phyloP scores from a whole-genome alignment of 1,139 yeast species.

The Sugiyamaella castrensis region DNA sequence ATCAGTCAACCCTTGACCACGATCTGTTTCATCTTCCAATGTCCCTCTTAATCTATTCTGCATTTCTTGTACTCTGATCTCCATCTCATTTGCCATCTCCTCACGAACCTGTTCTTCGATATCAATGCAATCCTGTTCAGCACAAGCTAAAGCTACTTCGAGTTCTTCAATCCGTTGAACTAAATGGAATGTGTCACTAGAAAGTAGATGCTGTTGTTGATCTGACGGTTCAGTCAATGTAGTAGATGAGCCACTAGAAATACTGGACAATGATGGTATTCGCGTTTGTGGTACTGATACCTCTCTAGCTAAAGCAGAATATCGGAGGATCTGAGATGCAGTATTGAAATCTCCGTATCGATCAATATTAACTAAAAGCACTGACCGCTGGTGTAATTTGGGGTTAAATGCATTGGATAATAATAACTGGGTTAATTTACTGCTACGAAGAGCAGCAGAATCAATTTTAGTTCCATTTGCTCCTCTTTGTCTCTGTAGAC shows the following conservation, averaged over 20 bases:
- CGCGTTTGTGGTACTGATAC: conserved; percentile 28
- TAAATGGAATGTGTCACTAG: conserved; percentile 5
- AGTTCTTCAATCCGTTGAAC: conserved; percentile 24
- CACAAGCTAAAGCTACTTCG: conserved; percentile 26
- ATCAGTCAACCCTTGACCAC: conserved; percentile 28
- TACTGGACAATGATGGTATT: conserved; percentile 21
- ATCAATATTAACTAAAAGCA: conserved; percentile 55
- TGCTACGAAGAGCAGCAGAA: conserved; percentile 42
- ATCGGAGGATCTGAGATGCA: conserved; percentile 47
- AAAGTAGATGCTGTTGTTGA: conserved; percentile 2
- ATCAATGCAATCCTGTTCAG: conserved; percentile 25
- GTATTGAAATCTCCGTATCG: conserved; percentile 62
- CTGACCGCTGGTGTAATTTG: conserved; percentile 32
- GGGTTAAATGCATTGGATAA: conserved; percentile 45
- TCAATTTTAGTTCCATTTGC: conserved; percentile 33
- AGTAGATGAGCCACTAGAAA: conserved; percentile 14
- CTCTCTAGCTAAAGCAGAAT: conserved; percentile 40
- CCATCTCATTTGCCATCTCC: conserved; percentile 37
- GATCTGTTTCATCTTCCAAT: conserved; percentile 30
- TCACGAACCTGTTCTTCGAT: conserved; percentile 36
- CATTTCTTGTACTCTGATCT: conserved; percentile 33
- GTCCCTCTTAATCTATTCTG: conserved; percentile 27
- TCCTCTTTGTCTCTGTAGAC: conserved; percentile 41
- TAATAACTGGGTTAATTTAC: conserved; percentile 47
- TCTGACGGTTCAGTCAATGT: conserved; percentile 6